Conservation (phyloP, 164 flowering plant species). For the Kingdonia uniflora region DNA sequence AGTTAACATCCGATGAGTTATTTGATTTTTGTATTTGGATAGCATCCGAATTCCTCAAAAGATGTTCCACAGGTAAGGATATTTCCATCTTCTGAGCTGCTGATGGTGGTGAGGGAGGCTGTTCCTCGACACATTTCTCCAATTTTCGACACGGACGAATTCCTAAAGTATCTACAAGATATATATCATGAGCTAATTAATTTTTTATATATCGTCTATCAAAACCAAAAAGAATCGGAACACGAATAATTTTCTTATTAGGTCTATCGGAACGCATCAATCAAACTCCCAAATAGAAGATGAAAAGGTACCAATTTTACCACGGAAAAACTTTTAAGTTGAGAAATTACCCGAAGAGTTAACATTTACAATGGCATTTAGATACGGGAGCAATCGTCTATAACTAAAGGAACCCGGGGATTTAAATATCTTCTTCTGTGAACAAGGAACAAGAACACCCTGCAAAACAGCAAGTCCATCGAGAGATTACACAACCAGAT, state of each 20-base stretch:
- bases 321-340: too few species aligned
- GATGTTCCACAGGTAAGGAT: neutral
- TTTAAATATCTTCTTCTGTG: constrained; percentile 29
- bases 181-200: too few species aligned
- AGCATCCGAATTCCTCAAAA: neutral
- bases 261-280: too few species aligned
- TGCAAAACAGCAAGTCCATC: neutral
- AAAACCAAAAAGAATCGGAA: too few species aligned
- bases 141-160: constrained; percentile 4
- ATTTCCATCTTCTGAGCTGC: neutral
- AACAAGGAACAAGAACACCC: constrained; percentile 25
- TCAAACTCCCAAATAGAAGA: too few species aligned
- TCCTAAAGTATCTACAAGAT: constrained; percentile 22
- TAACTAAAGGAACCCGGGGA: constrained; percentile 36
- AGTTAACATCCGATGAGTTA: neutral
- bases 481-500: neutral
- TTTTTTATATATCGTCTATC: too few species aligned
- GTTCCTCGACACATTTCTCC: constrained; percentile 1
- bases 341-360: constrained; percentile 5
- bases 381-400: constrained; percentile 55
- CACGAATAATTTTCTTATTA: too few species aligned
- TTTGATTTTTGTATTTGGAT: too few species aligned
- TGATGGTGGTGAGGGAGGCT: neutral
- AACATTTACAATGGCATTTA: constrained; percentile 32
- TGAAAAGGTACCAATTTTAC: too few species aligned